These are phyloP conservation scores for Clitoria ternatea DNA, from an alignment of 306 rosid species.

Conservation along the genomic window DNA sequence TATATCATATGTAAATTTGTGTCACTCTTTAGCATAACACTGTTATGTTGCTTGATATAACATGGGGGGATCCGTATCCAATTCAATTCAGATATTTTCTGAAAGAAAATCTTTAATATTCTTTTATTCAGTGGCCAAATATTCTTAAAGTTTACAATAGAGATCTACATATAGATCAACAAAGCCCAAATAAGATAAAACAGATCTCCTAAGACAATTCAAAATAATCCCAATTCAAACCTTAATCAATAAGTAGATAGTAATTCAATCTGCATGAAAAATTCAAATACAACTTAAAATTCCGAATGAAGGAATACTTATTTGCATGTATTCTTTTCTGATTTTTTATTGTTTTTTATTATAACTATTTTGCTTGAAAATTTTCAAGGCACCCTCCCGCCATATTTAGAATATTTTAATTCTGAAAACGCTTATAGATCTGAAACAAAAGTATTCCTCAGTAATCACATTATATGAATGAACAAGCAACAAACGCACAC, in stretches of 20 bases:
- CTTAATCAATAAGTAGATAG: background rate
- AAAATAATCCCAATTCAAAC: background rate
- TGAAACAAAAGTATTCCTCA: background rate
- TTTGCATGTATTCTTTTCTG: background rate
- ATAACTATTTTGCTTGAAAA: background rate
- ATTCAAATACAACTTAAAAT: background rate
- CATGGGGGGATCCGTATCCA: too few species aligned
- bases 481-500: slow-evolving; percentile 9
- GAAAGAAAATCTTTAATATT: too few species aligned
- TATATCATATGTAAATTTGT: too few species aligned
- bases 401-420: background rate
- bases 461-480: background rate
- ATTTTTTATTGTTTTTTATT: background rate
- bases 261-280: background rate
- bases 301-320: background rate
- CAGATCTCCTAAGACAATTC: background rate
- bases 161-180: too few species aligned
- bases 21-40: too few species aligned
- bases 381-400: background rate
- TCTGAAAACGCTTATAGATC: background rate
- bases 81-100: too few species aligned
- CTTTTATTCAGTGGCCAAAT: too few species aligned
- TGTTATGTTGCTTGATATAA: too few species aligned
- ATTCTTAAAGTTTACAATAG: too few species aligned
- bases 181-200: too few species aligned